phyloP scores from a whole-genome alignment of 768 basidiomycete genomes.

The Suillus variegatus region DNA sequence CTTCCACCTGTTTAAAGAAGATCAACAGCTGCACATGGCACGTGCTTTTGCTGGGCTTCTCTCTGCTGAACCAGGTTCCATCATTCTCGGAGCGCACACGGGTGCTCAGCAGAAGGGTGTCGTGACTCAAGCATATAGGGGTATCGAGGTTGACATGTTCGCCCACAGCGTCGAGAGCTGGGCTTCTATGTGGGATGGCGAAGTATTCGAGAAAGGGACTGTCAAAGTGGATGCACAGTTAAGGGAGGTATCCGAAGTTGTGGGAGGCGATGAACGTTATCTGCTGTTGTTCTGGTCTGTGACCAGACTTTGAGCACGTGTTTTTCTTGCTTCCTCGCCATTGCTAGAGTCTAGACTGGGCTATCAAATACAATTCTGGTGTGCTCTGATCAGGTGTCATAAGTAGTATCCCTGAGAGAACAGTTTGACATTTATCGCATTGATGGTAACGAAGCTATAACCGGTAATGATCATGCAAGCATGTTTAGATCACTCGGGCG shows the following conservation, averaged over 20 bases:
- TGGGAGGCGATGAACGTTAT: background rate
- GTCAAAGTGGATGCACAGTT: slow-evolving; percentile 24
- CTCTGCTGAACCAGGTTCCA: slow-evolving; percentile 43
- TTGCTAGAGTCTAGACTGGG: background rate
- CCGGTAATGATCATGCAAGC: background rate
- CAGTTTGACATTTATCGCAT: background rate
- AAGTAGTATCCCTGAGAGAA: background rate
- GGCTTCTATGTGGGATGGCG: slow-evolving; percentile 39
- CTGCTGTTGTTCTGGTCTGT: background rate
- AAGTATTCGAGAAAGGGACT: slow-evolving; percentile 35
- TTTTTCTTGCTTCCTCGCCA: background rate
- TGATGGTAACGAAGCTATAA: background rate
- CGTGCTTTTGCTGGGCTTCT: slow-evolving; percentile 42
- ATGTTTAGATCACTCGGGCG: background rate
- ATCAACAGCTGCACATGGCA: slow-evolving; percentile 42
- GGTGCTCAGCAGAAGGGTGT: slow-evolving; percentile 14
- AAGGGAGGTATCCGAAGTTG: background rate
- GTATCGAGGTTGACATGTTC: slow-evolving; percentile 18
- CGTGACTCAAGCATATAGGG: background rate
- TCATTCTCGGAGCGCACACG: slow-evolving; percentile 46
- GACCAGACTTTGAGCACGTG: background rate
- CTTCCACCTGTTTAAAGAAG: slow-evolving; percentile 49
- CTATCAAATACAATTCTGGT: background rate
- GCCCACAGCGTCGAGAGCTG: slow-evolving; percentile 38
- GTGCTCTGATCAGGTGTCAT: background rate